Evolutionary conservation across 2,329 filamentous ascomycete genomes (phyloP).

Genomic region (Penicillium sclerotiorum): DNA sequence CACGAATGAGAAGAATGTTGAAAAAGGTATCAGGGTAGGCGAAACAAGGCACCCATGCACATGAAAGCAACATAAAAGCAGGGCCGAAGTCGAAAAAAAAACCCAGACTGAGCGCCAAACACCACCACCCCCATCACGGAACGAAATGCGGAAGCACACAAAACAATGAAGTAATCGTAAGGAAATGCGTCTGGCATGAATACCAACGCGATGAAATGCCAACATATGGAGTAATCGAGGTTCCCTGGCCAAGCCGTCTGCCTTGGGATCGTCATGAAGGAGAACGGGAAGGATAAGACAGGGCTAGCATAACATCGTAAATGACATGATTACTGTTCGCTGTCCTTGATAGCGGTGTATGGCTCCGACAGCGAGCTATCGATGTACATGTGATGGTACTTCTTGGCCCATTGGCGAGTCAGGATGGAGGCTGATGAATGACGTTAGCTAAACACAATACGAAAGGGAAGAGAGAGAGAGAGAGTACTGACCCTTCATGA

Average conservation of each 20-base stretch:
- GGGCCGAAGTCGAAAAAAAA: constrained; percentile 23
- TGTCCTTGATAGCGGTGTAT: constrained; percentile 36
- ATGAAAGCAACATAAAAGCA: constrained; percentile 20
- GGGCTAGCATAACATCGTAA: constrained; percentile 30
- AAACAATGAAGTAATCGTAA: constrained; percentile 41
- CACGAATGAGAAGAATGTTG: constrained; percentile 26
- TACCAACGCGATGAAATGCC: constrained; percentile 47
- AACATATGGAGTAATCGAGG: constrained; percentile 40
- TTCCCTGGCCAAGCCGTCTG: constrained; percentile 25
- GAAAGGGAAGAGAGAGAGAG: not conserved
- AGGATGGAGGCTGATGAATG: constrained; percentile 74
- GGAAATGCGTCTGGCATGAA: constrained; percentile 38
- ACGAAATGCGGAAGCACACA: constrained; percentile 40
- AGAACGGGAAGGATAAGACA: constrained; percentile 24
- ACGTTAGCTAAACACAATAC: constrained; percentile 34
- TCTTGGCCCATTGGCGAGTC: constrained; percentile 91
- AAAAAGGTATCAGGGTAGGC: constrained; percentile 35
- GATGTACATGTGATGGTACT: constrained; percentile 56
- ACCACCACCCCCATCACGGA: constrained; percentile 34
- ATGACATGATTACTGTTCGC: constrained; percentile 31
- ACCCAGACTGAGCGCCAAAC: constrained; percentile 36
- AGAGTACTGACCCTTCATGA: constrained; percentile 79
- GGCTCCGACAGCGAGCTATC: constrained; percentile 34
- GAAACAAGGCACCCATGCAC: constrained; percentile 27
- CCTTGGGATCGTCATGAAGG: constrained; percentile 30